phyloP scores from a whole-genome alignment of 2,329 filamentous ascomycete genomes.

The Dactylellina drechsleri region DNA sequence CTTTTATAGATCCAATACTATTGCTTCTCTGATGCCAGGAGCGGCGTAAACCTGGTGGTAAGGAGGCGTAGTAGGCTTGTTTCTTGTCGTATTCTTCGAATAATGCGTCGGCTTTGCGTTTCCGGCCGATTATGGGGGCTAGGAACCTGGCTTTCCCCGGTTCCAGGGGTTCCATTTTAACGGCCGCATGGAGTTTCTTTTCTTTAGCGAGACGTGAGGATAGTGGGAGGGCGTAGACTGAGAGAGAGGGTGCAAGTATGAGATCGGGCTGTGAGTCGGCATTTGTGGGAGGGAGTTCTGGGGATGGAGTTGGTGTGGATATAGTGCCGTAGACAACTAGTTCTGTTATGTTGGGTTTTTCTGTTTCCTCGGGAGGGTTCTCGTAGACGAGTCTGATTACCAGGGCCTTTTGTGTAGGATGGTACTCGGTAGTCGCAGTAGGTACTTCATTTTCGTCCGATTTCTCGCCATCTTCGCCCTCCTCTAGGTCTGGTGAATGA shows the following conservation, averaged over 20 bases:
- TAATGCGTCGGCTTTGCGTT: conserved; percentile 40
- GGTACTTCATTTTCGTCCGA: not conserved
- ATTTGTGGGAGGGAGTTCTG: not conserved
- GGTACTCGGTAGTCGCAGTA: not conserved
- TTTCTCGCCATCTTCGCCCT: conserved; percentile 11
- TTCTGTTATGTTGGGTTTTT: conserved; percentile 47
- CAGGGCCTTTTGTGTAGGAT: conserved; percentile 23
- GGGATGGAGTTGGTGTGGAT: conserved; percentile 9
- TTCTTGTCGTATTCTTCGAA: conserved; percentile 51
- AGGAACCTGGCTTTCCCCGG: conserved; percentile 35
- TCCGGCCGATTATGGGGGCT: conserved; percentile 42
- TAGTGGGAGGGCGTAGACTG: conserved; percentile 48
- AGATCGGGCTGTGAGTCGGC: conserved; percentile 5
- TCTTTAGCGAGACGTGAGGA: conserved; percentile 45
- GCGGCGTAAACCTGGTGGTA: conserved; percentile 50
- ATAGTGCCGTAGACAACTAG: conserved; percentile 44
- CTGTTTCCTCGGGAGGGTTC: conserved; percentile 34
- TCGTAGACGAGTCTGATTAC: conserved; percentile 42
- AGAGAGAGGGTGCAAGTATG: conserved; percentile 13
- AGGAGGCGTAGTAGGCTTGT: conserved; percentile 43
- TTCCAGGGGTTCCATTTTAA: conserved; percentile 39
- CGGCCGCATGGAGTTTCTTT: conserved; percentile 32
- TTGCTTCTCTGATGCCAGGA: conserved; percentile 47
- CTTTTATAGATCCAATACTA: conserved; percentile 33
- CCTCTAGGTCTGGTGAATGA: not conserved